Base-by-base conservation (phyloP, 2,329 filamentous ascomycete genomes). In the Aureobasidium sp. region DNA sequence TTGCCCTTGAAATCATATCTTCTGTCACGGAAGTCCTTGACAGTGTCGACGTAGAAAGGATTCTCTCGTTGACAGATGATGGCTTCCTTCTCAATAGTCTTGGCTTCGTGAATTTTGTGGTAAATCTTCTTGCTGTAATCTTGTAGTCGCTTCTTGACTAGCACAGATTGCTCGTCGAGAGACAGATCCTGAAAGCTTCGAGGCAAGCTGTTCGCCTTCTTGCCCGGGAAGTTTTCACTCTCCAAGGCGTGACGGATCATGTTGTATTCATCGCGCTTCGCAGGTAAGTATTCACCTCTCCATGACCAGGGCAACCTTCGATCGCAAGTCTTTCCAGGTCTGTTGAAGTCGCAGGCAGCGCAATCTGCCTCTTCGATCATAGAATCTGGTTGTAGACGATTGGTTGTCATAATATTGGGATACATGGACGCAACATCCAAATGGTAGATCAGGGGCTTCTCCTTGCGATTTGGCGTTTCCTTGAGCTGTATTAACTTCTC, bases 361-460 rank as follows among this genome's bases (percentile, higher is more conserved):
- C 95, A 99, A 69, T 96, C 91, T 0, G 92, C 90, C 72, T 99
- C 95, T 52, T 93, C 81, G 60, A 99, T 95, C 91, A 99, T 96
- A n/a, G 94, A 97, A 74, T 99, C 94, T 0, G 94, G 94, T 68
- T 99, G 94, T 50, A 99, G 76, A 73, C 94, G 89, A 74, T 99
- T 99, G 1, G 94, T 99, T 1, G 95, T 99, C 95, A 99, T 99
- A 73, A 99, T 99, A 75, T 99, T 99, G 11, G 94, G 94, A 73
- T 99, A 99, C 94, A 99, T 99, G 63, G 94, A 97, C 19, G 94
- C 94, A 63, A 99, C 95, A 71, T 99, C 94, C 77, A 99, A 80
- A 81, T 99, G 94, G 76, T 99, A 99, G 66, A 99, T 99, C 35
- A 95, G 83, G 5, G 94, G 94, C 47, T 86, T 81, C 73, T 99